Evolutionary conservation across 352 stramenopile genomes (phyloP), one percentile per base, ranked within the genome.

Genomic region (Nothophytophthora sp.): DNA sequence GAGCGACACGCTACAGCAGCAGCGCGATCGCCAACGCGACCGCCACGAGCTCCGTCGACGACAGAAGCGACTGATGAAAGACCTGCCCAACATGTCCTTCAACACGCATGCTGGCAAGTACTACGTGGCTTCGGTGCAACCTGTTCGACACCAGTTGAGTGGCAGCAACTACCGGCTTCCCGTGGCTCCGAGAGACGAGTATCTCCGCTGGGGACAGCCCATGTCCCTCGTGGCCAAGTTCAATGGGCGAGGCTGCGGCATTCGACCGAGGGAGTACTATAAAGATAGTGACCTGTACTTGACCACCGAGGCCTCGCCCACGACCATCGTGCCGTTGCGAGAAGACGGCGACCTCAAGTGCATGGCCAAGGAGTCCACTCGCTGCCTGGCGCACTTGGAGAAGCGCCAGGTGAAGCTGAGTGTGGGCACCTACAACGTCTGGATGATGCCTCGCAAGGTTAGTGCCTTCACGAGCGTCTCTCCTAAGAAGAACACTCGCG

Each of bases 401-500:
- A 70, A 68, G 24, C 73, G 73, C 15, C 75, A 76, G 16, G 76
- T 91, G 23, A 54, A 50, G 20, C 27, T 92, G 6, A 76, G 59
- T 22, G 63, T 92, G 6, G 81, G 78, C 22, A 92, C 78, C 11
- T 92, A 90, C 67, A 92, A 90, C 47, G 76, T 92, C 12, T 92
- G 81, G 81, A 92, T 92, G 81, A 73, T 92, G 73, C 81, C 81
- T 7, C 78, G 77, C 36, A 90, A 88, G 43, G 71, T 92, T 30
- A 88, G 72, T 32, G 73, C 68, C 29, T 92, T 92, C 50, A 86
- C 76, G 33, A 80, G 55, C 38, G 68, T 81, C 24, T 89, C 74
- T 0, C 76, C 79, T 2, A 79, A 81, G 56, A 92, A 92, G 55
- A 92, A 90, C 56, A 92, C 78, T 18, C 74, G 81, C 27, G 78